These are phyloP conservation scores for Panus rudis DNA, from an alignment of 768 basidiomycete species.

Conservation along the genomic window DNA sequence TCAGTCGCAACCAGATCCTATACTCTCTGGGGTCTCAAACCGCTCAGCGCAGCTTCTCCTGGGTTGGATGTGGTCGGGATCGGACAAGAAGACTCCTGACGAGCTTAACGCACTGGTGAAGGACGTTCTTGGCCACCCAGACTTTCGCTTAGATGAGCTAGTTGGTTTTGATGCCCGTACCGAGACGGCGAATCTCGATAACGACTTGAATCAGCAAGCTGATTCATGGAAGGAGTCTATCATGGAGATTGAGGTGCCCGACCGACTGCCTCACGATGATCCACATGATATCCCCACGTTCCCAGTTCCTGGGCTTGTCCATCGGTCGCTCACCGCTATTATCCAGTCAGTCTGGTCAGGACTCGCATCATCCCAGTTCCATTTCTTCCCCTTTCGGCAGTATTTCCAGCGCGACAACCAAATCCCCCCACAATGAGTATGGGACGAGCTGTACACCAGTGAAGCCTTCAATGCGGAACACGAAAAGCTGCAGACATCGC, in stretches of 20 bases:
- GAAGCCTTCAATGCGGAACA: slow-evolving; percentile 13
- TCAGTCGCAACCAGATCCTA: not conserved
- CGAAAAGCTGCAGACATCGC: slow-evolving; percentile 5
- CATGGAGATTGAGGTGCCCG: not conserved
- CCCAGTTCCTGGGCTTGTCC: not conserved
- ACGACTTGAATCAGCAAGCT: not conserved
- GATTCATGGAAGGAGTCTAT: not conserved
- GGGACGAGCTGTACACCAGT: slow-evolving; percentile 19
- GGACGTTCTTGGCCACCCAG: not conserved
- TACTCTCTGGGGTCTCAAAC: not conserved
- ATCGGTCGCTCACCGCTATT: slow-evolving; percentile 1
- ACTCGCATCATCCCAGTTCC: not conserved
- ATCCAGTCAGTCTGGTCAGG: slow-evolving; percentile 1
- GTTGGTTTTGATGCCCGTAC: not conserved
- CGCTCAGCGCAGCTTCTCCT: not conserved
- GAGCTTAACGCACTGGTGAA: not conserved
- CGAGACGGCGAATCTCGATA: slow-evolving; percentile 1
- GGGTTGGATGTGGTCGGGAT: slow-evolving; percentile 3
- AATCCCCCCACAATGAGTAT: slow-evolving; percentile 7
- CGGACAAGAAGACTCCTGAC: not conserved
- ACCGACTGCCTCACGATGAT: not conserved
- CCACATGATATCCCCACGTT: slow-evolving; percentile 1
- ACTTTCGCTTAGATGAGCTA: not conserved
- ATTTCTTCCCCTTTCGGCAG: slow-evolving; percentile 3
- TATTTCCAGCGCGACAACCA: not conserved